Conservation (phyloP, 768 basidiomycete genomes). For the Tephrocybe rancida region DNA sequence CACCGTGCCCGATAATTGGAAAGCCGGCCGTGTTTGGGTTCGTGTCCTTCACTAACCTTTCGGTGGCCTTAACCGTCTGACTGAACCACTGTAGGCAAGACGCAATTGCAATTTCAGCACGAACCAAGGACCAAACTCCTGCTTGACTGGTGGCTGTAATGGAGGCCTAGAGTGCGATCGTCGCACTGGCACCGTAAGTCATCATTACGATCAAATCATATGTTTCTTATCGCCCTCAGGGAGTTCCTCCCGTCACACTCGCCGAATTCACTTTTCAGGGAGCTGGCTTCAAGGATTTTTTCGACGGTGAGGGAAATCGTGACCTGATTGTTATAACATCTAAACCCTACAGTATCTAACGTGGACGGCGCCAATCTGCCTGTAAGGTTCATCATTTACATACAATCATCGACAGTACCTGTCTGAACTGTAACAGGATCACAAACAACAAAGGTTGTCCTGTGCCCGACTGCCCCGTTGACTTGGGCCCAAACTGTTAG, state of each 20-base stretch:
- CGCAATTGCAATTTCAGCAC: conserved; percentile 60
- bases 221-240: conserved; percentile 27
- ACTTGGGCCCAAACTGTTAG: conserved; percentile 59
- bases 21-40: conserved; percentile 41
- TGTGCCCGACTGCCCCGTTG: conserved; percentile 60
- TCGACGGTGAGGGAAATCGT: conserved; percentile 47
- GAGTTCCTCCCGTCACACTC: conserved; percentile 64
- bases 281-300: conserved; percentile 49
- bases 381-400: background rate
- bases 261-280: conserved; percentile 64
- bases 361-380: background rate
- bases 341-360: background rate
- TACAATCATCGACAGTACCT: conserved; percentile 22
- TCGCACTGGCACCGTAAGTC: conserved; percentile 45
- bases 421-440: conserved; percentile 35
- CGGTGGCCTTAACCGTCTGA: background rate
- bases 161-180: conserved; percentile 62
- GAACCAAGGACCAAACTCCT: conserved; percentile 56
- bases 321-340: too few species aligned
- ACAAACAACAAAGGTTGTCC: conserved; percentile 56
- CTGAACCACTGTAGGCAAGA: conserved; percentile 43
- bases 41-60: background rate
- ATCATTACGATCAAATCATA: background rate
- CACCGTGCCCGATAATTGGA: conserved; percentile 56
- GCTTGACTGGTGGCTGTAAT: conserved; percentile 65